Conservation (phyloP, 176 grass and related monocot species). For the Olyra latifolia region DNA sequence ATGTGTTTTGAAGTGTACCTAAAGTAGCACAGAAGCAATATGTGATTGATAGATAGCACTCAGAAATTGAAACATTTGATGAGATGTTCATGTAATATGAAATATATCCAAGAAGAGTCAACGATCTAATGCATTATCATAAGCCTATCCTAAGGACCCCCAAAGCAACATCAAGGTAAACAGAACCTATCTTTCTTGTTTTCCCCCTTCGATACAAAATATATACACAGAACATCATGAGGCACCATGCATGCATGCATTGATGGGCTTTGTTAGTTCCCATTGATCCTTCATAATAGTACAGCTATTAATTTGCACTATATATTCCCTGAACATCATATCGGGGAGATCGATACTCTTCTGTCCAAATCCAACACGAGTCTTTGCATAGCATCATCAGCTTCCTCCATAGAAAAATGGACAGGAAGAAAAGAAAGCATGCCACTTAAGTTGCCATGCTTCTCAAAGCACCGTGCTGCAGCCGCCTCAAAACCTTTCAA, state of each 20-base stretch:
- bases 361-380: constrained; percentile 30
- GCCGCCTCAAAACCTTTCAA: constrained; percentile 46
- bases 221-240: constrained; percentile 35
- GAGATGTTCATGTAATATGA: constrained; percentile 3
- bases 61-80: neutral
- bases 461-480: constrained; percentile 45
- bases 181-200: constrained; percentile 19
- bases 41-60: constrained; percentile 11
- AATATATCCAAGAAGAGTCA: constrained; percentile 34
- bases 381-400: constrained; percentile 37
- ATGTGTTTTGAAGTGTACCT: constrained; percentile 29
- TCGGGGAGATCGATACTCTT: constrained; percentile 1
- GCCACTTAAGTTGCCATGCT: constrained; percentile 39
- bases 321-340: constrained; percentile 19
- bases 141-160: constrained; percentile 13
- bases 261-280: constrained; percentile 21
- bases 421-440: constrained; percentile 24
- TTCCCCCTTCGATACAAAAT: constrained; percentile 30
- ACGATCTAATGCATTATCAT: constrained; percentile 11
- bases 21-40: constrained; percentile 45
- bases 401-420: constrained; percentile 29
- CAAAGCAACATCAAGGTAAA: constrained; percentile 30
- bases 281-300: constrained; percentile 6
- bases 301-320: neutral
- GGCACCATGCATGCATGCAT: constrained; percentile 39